phyloP scores from a whole-genome alignment of 371 early-diverging fungal species.

The Syncephalastrum sp. region DNA sequence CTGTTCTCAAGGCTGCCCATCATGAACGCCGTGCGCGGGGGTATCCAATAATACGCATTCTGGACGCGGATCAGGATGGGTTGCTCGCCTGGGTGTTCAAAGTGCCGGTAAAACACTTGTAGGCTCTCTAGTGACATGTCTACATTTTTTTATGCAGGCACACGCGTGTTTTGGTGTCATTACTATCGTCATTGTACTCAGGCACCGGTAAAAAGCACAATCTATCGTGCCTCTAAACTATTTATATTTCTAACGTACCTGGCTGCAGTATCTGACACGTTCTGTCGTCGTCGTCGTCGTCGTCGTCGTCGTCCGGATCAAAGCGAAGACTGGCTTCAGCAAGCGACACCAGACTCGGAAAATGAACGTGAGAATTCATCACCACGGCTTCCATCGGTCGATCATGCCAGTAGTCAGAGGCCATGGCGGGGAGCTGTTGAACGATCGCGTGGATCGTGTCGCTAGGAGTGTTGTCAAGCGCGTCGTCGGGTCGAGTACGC shows the following conservation, averaged over 20 bases:
- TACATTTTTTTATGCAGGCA: neutral
- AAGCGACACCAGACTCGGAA: constrained; percentile 27
- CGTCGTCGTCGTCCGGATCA: constrained; percentile 7
- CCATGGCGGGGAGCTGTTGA: constrained; percentile 19
- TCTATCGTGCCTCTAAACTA: neutral
- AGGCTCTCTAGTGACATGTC: constrained; percentile 24
- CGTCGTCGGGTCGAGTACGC: neutral
- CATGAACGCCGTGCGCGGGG: constrained; percentile 31
- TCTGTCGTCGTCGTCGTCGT: neutral
- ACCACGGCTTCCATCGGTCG: neutral
- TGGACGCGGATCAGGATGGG: constrained; percentile 16
- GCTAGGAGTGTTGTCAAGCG: constrained; percentile 21
- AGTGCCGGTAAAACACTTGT: constrained; percentile 29
- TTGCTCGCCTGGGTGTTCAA: constrained; percentile 12
- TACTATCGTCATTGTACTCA: constrained; percentile 1
- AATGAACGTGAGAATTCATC: constrained; percentile 23
- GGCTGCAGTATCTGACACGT: neutral
- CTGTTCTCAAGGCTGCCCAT: constrained; percentile 38
- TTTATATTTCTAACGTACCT: neutral
- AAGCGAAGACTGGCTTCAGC: constrained; percentile 23
- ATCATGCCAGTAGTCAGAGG: neutral
- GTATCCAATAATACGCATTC: constrained; percentile 35
- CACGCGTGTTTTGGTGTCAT: neutral
- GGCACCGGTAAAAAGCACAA: neutral
- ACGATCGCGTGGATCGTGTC: constrained; percentile 19